Percentiles rank a stretch among this genome's conserved stretches.
These are phyloP conservation scores for Saturnispora dispora DNA, from an alignment of 805 yeast species.

Conservation along the genomic window DNA sequence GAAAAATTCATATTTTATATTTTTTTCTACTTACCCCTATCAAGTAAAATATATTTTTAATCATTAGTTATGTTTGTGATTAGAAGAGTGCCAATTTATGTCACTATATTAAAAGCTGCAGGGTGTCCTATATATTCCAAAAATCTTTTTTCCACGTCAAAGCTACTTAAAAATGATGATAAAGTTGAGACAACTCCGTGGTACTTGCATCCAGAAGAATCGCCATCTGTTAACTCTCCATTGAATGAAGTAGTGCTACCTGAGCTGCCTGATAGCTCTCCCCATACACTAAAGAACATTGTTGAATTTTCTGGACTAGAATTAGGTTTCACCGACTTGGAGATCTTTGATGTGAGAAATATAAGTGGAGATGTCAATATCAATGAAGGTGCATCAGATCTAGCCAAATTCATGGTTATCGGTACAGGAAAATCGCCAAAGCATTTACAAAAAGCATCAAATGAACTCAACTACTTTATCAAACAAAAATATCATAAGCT, in stretches of 20 bases:
- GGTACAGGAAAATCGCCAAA: conserved; percentile 69
- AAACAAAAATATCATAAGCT: conserved; percentile 41
- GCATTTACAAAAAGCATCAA: conserved; percentile 66
- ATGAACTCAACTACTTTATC: conserved; percentile 45
- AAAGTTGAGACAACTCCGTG: conserved; percentile 20
- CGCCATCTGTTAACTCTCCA: conserved; percentile 21
- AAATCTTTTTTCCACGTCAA: background rate
- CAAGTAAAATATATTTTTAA: background rate
- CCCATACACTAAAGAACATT: conserved; percentile 39
- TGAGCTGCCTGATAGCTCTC: conserved; percentile 49
- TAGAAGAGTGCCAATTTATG: background rate
- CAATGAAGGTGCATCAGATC: conserved; percentile 27
- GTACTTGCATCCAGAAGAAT: conserved; percentile 28
- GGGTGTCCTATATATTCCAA: background rate
- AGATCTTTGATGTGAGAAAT: conserved; percentile 52
- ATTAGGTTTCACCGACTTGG: conserved; percentile 56
- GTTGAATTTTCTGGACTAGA: conserved; percentile 43
- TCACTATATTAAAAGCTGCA: background rate
- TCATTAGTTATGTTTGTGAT: background rate
- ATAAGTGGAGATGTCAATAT: conserved; percentile 22
- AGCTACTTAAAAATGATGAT: background rate
- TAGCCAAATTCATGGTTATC: conserved; percentile 47
- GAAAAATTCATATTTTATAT: too few relatives aligned
- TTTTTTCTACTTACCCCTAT: background rate
- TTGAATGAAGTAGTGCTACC: conserved; percentile 36